These are phyloP conservation scores for Raffaelea deltoideospora DNA, from an alignment of 2,329 filamentous ascomycete species.

Conservation along the genomic window DNA sequence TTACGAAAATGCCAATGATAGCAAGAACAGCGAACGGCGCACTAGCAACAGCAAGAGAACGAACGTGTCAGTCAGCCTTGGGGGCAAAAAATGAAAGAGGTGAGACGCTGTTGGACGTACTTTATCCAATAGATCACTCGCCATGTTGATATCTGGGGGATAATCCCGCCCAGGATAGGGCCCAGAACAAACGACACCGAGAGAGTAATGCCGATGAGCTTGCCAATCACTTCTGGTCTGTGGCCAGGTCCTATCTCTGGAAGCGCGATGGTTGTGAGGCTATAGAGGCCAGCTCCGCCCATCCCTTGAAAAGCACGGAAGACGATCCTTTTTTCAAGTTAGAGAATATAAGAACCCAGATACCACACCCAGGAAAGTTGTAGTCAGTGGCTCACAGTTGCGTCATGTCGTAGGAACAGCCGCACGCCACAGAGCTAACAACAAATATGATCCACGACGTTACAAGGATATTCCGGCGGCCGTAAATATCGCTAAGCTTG, in stretches of 20 bases:
- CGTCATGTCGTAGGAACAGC: slow-evolving; percentile 18
- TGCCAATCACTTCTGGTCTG: slow-evolving; percentile 37
- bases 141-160: slow-evolving; percentile 39
- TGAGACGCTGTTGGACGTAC: no score
- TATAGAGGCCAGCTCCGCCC: slow-evolving; percentile 47
- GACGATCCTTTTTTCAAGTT: slow-evolving; percentile 33
- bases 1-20: slow-evolving; percentile 27
- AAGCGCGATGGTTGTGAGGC: slow-evolving; percentile 40
- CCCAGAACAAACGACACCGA: slow-evolving; percentile 43
- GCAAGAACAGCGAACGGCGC: slow-evolving; percentile 14
- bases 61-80: not conserved
- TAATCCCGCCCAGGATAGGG: slow-evolving; percentile 39
- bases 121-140: slow-evolving; percentile 48
- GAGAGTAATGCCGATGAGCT: slow-evolving; percentile 38
- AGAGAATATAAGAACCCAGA: no score
- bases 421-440: slow-evolving; percentile 25
- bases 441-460: slow-evolving; percentile 21
- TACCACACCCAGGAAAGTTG: no score
- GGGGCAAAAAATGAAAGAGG: not conserved
- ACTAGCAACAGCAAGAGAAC: not conserved
- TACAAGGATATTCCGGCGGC: slow-evolving; percentile 20
- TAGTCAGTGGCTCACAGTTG: slow-evolving; percentile 15
- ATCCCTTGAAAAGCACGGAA: slow-evolving; percentile 45
- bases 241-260: slow-evolving; percentile 39
- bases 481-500: slow-evolving; percentile 25